Evolutionary conservation across 2,329 filamentous ascomycete genomes (phyloP).

Genomic region (Ophiostoma quercus): DNA sequence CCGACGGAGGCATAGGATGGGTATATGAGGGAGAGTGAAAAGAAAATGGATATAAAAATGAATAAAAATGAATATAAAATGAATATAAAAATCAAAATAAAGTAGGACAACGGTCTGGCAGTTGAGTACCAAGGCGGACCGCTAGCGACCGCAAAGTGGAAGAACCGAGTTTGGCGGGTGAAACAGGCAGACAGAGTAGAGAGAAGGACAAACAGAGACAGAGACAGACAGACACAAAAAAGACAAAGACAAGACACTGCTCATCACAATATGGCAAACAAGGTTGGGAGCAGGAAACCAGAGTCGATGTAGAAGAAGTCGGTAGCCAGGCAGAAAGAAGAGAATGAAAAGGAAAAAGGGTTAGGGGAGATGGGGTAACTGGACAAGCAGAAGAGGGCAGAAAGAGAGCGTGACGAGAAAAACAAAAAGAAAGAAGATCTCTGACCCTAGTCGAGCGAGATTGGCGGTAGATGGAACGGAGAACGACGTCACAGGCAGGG

Average conservation of each 20-base stretch:
- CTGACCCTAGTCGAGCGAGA: not conserved
- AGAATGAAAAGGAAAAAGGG: not conserved
- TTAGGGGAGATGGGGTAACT: not conserved
- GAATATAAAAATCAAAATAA: not conserved
- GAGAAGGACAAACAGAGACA: not conserved
- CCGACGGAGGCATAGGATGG: not conserved
- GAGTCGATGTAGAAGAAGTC: not conserved
- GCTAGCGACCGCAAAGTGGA: conserved; percentile 9
- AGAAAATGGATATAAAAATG: not conserved
- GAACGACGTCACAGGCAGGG: conserved; percentile 14
- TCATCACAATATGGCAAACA: conserved; percentile 11
- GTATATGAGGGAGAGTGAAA: not conserved
- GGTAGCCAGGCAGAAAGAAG: not conserved
- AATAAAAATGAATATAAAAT: not conserved
- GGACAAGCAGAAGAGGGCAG: not conserved
- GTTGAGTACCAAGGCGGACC: conserved; percentile 4
- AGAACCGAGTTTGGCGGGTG: not conserved
- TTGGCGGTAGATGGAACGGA: conserved; percentile 13
- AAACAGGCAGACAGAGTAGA: not conserved
- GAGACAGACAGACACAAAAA: not conserved
- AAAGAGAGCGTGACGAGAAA: not conserved
- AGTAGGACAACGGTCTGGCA: conserved; percentile 4
- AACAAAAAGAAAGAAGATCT: not conserved
- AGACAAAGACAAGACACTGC: not conserved
- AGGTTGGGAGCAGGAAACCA: conserved; percentile 8